A percentile compares a stretch with the other conserved stretches of the same genome.
phyloP scores from a whole-genome alignment of 1,139 yeast species.

The Kazachstania sp. region DNA sequence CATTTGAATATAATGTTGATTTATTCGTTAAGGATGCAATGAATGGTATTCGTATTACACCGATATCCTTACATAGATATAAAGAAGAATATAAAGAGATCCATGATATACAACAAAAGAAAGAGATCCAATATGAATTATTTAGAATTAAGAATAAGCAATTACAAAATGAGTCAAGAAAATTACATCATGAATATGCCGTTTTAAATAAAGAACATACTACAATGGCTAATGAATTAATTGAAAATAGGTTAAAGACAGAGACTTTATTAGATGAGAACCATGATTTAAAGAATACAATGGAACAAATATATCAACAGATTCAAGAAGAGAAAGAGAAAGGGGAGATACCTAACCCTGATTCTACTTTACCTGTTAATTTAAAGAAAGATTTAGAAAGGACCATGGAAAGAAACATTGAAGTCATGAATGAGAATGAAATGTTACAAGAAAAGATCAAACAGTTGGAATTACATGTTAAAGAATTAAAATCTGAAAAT shows the following conservation, averaged over 20 bases:
- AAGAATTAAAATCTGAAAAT: slow-evolving; percentile 24
- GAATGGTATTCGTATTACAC: slow-evolving; percentile 54
- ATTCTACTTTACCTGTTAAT: slow-evolving; percentile 31
- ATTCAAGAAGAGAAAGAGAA: slow-evolving; percentile 29
- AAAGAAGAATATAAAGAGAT: slow-evolving; percentile 69
- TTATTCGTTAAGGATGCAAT: slow-evolving; percentile 75
- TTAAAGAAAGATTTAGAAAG: slow-evolving; percentile 39
- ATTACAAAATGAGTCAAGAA: slow-evolving; percentile 63
- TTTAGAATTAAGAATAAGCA: slow-evolving; percentile 61
- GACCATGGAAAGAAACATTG: slow-evolving; percentile 50
- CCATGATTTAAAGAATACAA: slow-evolving; percentile 44
- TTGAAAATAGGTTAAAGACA: slow-evolving; percentile 51
- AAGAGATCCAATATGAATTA: slow-evolving; percentile 61
- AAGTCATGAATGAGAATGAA: slow-evolving; percentile 47
- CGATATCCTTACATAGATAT: slow-evolving; percentile 62
- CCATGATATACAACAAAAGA: slow-evolving; percentile 56
- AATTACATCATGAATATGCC: slow-evolving; percentile 61
- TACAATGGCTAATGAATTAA: slow-evolving; percentile 65
- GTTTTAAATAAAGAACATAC: slow-evolving; percentile 72
- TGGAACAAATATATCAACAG: slow-evolving; percentile 39
- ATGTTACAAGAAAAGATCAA: slow-evolving; percentile 41
- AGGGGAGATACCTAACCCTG: slow-evolving; percentile 28
- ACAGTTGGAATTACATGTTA: slow-evolving; percentile 17
- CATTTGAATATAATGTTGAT: slow-evolving; percentile 48
- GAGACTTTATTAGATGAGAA: slow-evolving; percentile 64